Evolutionary conservation across 2,329 filamentous ascomycete species (phyloP).

Genomic region (Monilinia fructigena): DNA sequence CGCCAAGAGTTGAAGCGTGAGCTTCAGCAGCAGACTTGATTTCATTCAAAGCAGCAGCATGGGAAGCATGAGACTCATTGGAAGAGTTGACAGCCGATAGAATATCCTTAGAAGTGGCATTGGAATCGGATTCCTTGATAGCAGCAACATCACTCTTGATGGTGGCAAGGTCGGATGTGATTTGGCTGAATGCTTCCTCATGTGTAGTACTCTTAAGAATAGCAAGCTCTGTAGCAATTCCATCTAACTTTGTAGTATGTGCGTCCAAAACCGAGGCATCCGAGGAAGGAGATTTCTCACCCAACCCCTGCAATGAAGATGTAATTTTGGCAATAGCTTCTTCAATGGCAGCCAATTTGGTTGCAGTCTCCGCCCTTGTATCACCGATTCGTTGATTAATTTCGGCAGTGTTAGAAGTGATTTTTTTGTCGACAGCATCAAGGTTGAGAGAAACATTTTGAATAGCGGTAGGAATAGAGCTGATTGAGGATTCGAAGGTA

Average conservation of each 20-base stretch:
- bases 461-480: constrained; percentile 24
- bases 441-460: constrained; percentile 25
- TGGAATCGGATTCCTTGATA: constrained; percentile 28
- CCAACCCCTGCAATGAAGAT: constrained; percentile 33
- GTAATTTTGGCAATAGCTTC: constrained; percentile 34
- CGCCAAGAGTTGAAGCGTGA: constrained; percentile 24
- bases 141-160: constrained; percentile 35
- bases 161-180: constrained; percentile 31
- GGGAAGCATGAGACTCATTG: constrained; percentile 33
- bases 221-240: constrained; percentile 30
- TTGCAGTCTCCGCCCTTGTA: constrained; percentile 30
- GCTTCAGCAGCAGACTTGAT: constrained; percentile 29
- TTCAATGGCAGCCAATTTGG: constrained; percentile 36
- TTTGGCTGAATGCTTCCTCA: constrained; percentile 31
- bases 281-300: constrained; percentile 33
- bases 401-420: constrained; percentile 31
- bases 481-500: constrained; percentile 34
- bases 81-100: constrained; percentile 30
- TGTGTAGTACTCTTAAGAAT: constrained; percentile 30
- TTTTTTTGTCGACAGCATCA: constrained; percentile 33
- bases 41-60: constrained; percentile 27
- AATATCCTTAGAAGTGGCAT: constrained; percentile 29
- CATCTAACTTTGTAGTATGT: constrained; percentile 35
- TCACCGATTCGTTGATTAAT: constrained; percentile 34
- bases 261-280: constrained; percentile 32